These are phyloP conservation scores for Puccinia coronata DNA, from an alignment of 1,284 basidiomycete species.

Conservation along the genomic window DNA sequence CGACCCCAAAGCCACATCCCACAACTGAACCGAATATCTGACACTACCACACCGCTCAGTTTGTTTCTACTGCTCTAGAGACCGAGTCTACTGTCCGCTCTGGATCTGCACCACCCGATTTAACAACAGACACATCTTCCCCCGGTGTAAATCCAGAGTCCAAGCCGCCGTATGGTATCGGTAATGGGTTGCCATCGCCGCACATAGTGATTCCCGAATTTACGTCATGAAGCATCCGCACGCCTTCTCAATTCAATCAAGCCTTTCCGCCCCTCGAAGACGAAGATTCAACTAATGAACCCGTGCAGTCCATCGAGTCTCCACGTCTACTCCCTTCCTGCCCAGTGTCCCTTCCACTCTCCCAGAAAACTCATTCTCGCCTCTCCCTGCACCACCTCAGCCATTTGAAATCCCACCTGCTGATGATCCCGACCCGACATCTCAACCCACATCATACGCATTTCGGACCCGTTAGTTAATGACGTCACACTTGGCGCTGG, in stretches of 20 bases:
- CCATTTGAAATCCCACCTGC: slow-evolving; percentile 29
- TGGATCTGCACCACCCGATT: slow-evolving; percentile 46
- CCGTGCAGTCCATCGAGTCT: background rate
- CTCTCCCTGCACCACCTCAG: slow-evolving; percentile 40
- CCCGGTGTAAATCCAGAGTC: background rate
- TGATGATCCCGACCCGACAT: background rate
- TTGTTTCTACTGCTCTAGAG: slow-evolving; percentile 39
- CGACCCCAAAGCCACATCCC: slow-evolving; percentile 28
- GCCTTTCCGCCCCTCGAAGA: slow-evolving; percentile 34
- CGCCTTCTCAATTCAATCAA: slow-evolving; percentile 44
- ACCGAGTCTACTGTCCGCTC: slow-evolving; percentile 42
- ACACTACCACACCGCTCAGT: background rate
- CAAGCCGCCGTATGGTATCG: background rate
- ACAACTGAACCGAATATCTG: slow-evolving; percentile 1
- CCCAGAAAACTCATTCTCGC: background rate
- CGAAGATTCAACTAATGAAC: slow-evolving; percentile 5
- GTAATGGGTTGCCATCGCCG: slow-evolving; percentile 3
- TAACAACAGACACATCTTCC: slow-evolving; percentile 9
- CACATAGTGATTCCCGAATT: background rate
- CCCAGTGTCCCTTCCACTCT: slow-evolving; percentile 29
- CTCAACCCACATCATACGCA: background rate
- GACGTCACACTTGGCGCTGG: slow-evolving; percentile 36
- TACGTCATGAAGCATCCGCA: slow-evolving; percentile 24
- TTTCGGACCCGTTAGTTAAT: slow-evolving; percentile 21
- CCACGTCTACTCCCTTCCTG: background rate